Base-by-base conservation (phyloP, 345 rosid species). In the Populus pruinosa region DNA sequence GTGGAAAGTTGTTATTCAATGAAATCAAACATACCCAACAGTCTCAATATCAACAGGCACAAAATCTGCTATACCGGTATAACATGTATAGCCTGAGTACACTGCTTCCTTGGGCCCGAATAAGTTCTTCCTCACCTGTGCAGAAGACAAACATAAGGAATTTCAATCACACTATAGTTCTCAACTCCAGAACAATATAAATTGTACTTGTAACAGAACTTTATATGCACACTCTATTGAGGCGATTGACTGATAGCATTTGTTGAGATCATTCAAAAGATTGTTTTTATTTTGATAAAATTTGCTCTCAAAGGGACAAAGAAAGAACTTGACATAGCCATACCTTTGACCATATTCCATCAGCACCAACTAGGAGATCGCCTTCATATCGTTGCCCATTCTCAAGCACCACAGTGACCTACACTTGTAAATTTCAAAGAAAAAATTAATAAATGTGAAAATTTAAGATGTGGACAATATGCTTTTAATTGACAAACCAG, bases 311-410 rank as follows among this genome's bases (percentile, higher is more conserved):
- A 14, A 67, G 44, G 23, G 41, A 67, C 12, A 8, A 38, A 35
- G 41, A 67, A 61, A 25, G n/a, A 62, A 43, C 31, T 43, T 33
- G 67, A 67, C n/a, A 77, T 8, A 67, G 18, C 27, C n/a, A 21
- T 82, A 96, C 99, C 93, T 91, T 96, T n/a, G 99, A 96, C 94
- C 97, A 74, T 79, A 96, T 96, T 70, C 99, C 99, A 86, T 96
- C 98, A 64, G 97, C 97, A 76, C 97, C 98, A 72, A 96, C 92
- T 63, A 93, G 92, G 76, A 96, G 82, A 85, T 96, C 98, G 64
- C 99, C 99, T 76, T 89, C 89, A 74, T 76, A 89, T 0, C 79
- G 81, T 41, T 89, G 81, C 43, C 97, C 99, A 83, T 91, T 89
- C 86, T 93, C 97, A 20, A 96, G 93, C 72, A 77, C 82, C 77